These are phyloP conservation scores for Blastobotrys americana DNA, from an alignment of 805 yeast species.

Conservation along the genomic window DNA sequence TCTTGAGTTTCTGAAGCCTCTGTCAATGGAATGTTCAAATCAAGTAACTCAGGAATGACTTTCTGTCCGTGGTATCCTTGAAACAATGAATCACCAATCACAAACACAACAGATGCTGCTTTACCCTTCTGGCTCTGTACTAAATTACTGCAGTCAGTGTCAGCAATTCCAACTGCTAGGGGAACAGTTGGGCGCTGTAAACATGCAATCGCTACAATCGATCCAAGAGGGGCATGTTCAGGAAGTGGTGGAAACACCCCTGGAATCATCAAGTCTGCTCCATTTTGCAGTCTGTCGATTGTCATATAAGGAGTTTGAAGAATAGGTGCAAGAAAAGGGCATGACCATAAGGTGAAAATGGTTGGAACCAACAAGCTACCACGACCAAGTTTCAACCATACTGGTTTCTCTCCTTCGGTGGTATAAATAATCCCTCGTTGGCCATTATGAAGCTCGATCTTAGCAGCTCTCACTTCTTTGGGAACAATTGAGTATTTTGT, in stretches of 20 bases:
- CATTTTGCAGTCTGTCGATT: slow-evolving; percentile 58
- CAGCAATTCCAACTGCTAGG: slow-evolving; percentile 64
- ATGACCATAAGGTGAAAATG: slow-evolving; percentile 58
- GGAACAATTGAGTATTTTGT: slow-evolving; percentile 42
- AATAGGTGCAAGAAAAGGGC: slow-evolving; percentile 57
- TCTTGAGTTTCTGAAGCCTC: slow-evolving; percentile 19
- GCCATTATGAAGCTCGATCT: slow-evolving; percentile 45
- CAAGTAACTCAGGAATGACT: slow-evolving; percentile 37
- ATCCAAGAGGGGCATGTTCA: slow-evolving; percentile 39
- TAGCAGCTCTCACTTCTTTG: slow-evolving; percentile 51
- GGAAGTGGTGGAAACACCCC: slow-evolving; percentile 53
- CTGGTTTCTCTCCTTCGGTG: slow-evolving; percentile 50
- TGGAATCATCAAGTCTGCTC: slow-evolving; percentile 53
- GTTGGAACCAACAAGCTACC: slow-evolving; percentile 60
- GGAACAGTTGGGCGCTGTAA: slow-evolving; percentile 54
- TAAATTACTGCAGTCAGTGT: slow-evolving; percentile 23
- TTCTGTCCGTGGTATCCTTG: slow-evolving; percentile 43
- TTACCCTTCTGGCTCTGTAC: slow-evolving; percentile 67
- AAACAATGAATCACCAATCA: slow-evolving; percentile 57
- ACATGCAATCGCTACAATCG: slow-evolving; percentile 65
- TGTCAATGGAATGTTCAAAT: slow-evolving; percentile 11
- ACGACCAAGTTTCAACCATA: slow-evolving; percentile 51
- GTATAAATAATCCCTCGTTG: slow-evolving; percentile 58
- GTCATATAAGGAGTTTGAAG: slow-evolving; percentile 70
- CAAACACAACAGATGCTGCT: slow-evolving; percentile 69